Evolutionary conservation across 179 eudicot species (phyloP).

Genomic region (Spinacia oleracea): DNA sequence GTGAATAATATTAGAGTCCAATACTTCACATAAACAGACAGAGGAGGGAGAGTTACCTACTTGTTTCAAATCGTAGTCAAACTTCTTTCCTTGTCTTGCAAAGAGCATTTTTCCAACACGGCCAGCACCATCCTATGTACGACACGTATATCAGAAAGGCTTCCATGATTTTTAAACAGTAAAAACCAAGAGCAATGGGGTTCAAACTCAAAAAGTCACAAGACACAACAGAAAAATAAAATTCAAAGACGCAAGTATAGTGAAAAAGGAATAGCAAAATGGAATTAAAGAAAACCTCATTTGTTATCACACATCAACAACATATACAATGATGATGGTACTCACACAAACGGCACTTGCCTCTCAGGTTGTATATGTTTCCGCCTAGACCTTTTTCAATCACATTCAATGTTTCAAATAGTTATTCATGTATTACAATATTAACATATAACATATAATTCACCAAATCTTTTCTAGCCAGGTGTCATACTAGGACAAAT

Average conservation of each 20-base stretch:
- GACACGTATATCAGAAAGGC: conserved; percentile 12
- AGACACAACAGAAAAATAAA: not conserved
- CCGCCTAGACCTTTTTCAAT: not conserved
- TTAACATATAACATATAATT: not conserved
- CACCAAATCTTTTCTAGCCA: not conserved
- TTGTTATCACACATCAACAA: not conserved
- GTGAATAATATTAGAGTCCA: not conserved
- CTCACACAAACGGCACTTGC: not conserved
- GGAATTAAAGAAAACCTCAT: not conserved
- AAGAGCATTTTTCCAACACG: conserved; percentile 97
- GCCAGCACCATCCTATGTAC: conserved; percentile 93
- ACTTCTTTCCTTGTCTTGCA: conserved; percentile 96
- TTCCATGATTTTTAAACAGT: not conserved
- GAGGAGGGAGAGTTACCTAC: conserved; percentile 29
- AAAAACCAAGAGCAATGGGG: not conserved
- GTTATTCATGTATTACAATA: not conserved
- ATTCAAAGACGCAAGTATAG: not conserved
- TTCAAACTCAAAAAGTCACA: not conserved
- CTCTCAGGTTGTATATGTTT: not conserved
- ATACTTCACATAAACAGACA: not conserved
- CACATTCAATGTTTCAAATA: not conserved
- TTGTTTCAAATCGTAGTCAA: conserved; percentile 97
- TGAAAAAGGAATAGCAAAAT: not conserved
- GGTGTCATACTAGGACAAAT: not conserved
- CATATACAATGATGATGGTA: not conserved